Conservation (phyloP, 2,329 filamentous ascomycete genomes). For the Raffaelea albimanens region DNA sequence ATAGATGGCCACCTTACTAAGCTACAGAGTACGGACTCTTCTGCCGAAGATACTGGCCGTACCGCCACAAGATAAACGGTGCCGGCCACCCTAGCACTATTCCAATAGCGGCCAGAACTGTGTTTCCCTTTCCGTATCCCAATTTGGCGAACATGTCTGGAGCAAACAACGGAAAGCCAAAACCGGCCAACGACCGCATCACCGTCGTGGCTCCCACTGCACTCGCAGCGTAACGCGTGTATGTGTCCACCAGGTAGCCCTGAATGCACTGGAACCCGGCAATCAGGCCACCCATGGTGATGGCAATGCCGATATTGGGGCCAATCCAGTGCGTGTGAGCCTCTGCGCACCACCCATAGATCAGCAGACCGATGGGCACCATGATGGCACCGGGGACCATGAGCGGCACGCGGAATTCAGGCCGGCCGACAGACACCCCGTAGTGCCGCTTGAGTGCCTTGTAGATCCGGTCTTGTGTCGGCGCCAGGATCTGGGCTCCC, state of each 20-base stretch:
- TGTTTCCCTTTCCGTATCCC: slow-evolving; percentile 33
- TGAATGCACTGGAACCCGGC: slow-evolving; percentile 35
- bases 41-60: slow-evolving; percentile 28
- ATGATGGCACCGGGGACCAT: slow-evolving; percentile 31
- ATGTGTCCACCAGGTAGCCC: slow-evolving; percentile 36
- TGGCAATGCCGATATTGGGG: slow-evolving; percentile 31
- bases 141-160: slow-evolving; percentile 32
- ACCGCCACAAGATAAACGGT: slow-evolving; percentile 34
- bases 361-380: slow-evolving; percentile 31
- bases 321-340: slow-evolving; percentile 33
- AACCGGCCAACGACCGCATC: slow-evolving; percentile 37
- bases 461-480: slow-evolving; percentile 36
- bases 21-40: slow-evolving; percentile 16
- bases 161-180: slow-evolving; percentile 42
- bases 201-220: slow-evolving; percentile 34
- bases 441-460: slow-evolving; percentile 30
- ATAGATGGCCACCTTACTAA: no score
- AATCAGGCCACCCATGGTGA: slow-evolving; percentile 29
- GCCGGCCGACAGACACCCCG: slow-evolving; percentile 20
- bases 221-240: slow-evolving; percentile 34
- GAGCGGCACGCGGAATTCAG: slow-evolving; percentile 33
- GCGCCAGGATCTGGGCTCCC: slow-evolving; percentile 41
- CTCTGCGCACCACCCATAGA: slow-evolving; percentile 37
- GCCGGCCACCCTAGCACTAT: slow-evolving; percentile 32
- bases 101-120: slow-evolving; percentile 29